phyloP scores from a whole-genome alignment of 2,329 filamentous ascomycete species.

The Penicillium vulpinum region DNA sequence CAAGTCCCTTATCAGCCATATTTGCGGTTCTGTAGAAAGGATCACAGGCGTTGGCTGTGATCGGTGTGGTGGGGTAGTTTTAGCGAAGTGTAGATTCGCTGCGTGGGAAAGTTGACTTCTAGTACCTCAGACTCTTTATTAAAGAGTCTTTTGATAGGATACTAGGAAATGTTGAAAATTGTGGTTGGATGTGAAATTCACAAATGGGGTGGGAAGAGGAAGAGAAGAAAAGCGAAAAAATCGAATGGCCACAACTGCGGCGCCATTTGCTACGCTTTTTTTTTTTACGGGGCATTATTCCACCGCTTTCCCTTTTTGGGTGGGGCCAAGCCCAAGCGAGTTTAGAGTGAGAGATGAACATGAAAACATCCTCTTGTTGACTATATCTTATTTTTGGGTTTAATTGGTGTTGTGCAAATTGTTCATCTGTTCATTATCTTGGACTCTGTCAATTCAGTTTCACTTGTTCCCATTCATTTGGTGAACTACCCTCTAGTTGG shows the following conservation, averaged over 20 bases:
- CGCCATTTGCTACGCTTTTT: conserved; percentile 25
- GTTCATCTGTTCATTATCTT: conserved; percentile 6
- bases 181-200: conserved; percentile 24
- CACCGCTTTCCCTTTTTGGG: conserved; percentile 20
- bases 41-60: conserved; percentile 78
- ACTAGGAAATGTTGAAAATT: conserved; percentile 28
- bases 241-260: conserved; percentile 18
- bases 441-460: conserved; percentile 14
- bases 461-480: conserved; percentile 20
- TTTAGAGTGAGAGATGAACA: conserved; percentile 1
- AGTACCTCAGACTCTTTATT: conserved; percentile 38
- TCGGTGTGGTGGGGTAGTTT: conserved; percentile 48
- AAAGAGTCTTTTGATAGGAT: conserved; percentile 30
- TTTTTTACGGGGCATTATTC: conserved; percentile 21
- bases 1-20: conserved; percentile 97
- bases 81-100: conserved; percentile 38
- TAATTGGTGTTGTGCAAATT: conserved; percentile 4
- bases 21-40: conserved; percentile 67
- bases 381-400: not conserved
- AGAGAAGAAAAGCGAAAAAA: conserved; percentile 25
- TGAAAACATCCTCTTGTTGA: not conserved
- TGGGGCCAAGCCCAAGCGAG: conserved; percentile 20
- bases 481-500: conserved; percentile 7
- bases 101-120: conserved; percentile 27
- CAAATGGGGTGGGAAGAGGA: conserved; percentile 27